Evolutionary conservation across 495 filamentous ascomycete genomes (phyloP).

Genomic region (Articulospora tetracladia): DNA sequence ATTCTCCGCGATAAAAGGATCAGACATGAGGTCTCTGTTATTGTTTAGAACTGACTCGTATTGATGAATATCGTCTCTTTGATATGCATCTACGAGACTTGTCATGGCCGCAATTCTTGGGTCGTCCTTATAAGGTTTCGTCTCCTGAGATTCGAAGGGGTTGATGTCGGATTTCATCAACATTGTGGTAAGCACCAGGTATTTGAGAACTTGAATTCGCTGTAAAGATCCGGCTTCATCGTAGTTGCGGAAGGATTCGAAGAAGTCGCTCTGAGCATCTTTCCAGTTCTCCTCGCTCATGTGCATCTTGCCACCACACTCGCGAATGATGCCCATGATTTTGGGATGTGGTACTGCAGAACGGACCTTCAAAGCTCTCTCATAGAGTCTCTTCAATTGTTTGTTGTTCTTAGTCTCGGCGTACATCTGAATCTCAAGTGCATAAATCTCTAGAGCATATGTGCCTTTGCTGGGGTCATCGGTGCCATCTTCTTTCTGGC

Average conservation of each 20-base stretch:
- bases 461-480: conserved; percentile 97
- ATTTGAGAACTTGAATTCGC: conserved; percentile 96
- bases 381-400: conserved; percentile 87
- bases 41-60: conserved; percentile 86
- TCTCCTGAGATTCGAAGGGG: conserved; percentile 97
- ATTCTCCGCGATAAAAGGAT: conserved; percentile 97
- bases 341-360: conserved; percentile 97
- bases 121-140: conserved; percentile 97
- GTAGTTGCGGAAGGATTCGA: conserved; percentile 98
- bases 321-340: conserved; percentile 98
- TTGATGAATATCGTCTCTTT: conserved; percentile 87
- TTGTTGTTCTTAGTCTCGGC: conserved; percentile 96
- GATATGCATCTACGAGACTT: conserved; percentile 92
- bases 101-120: conserved; percentile 96
- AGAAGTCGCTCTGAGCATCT: conserved; percentile 94
- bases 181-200: conserved; percentile 94
- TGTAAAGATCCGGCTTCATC: conserved; percentile 96
- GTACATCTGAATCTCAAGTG: conserved; percentile 98
- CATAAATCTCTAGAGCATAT: conserved; percentile 92
- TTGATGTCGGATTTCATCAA: conserved; percentile 99
- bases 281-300: conserved; percentile 99
- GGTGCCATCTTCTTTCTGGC: conserved; percentile 81
- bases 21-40: conserved; percentile 83
- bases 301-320: conserved; percentile 99
- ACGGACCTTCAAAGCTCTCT: conserved; percentile 81